A percentile compares a stretch with the other conserved stretches of the same genome.
phyloP scores from a whole-genome alignment of 108 stramenopile species.

The Cyclostephanos tholiformis region DNA sequence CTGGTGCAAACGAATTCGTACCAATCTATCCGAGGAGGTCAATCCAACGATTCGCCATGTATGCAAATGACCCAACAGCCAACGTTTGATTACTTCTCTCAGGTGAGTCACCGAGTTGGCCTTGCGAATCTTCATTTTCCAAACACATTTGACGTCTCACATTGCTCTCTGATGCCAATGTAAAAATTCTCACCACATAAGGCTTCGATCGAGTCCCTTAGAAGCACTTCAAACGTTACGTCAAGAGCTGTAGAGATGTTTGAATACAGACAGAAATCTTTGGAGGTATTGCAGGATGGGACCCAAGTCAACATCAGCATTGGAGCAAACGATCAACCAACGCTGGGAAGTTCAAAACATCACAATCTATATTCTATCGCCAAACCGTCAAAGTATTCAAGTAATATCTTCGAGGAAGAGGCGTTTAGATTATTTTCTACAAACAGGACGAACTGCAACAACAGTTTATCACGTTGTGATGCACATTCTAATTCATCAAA shows the following conservation, averaged over 20 bases:
- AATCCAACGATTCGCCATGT: not conserved
- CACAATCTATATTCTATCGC: too few species aligned
- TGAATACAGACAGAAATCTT: not conserved
- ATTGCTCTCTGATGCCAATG: not conserved
- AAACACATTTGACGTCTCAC: not conserved
- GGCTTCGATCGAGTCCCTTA: not conserved
- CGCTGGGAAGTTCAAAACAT: not conserved
- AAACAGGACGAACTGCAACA: too few species aligned
- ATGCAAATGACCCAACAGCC: constrained; percentile 32
- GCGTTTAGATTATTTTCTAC: too few species aligned
- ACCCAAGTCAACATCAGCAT: not conserved
- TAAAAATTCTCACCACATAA: not conserved
- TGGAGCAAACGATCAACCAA: not conserved
- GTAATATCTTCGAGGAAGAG: too few species aligned
- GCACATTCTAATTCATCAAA: too few species aligned
- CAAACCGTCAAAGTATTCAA: too few species aligned
- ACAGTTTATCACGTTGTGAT: too few species aligned
- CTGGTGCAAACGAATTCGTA: not conserved
- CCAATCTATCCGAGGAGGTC: not conserved
- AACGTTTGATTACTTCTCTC: constrained; percentile 37
- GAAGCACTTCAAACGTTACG: not conserved
- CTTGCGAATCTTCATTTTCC: not conserved
- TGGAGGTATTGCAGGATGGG: not conserved
- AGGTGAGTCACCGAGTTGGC: constrained; percentile 14
- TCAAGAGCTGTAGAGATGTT: not conserved